Base-by-base conservation (phyloP, 163 green algal genomes). In the Trebouxia gelatinosa region DNA sequence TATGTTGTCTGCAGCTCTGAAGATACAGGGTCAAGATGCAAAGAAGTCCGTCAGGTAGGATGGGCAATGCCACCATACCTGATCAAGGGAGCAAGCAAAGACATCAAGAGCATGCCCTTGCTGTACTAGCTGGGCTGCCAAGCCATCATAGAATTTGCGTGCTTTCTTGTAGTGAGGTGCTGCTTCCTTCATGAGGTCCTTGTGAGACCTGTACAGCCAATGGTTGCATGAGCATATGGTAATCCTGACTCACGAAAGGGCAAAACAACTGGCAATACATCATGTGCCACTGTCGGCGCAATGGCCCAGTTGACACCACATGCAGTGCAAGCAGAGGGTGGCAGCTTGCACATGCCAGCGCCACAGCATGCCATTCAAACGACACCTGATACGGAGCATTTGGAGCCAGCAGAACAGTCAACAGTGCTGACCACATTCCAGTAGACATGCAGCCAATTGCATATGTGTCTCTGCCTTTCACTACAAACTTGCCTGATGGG, bases 71-170 rank as follows among this genome's bases (percentile, higher is more conserved):
- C 26, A 17, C 0, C 76, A 7, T 32, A 92, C 94, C 89, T 98
- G 95, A 83, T 99, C 96, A 38, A 99, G 90, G 4, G 95, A 91
- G 84, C 91, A 98, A 2, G 93, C 90, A 83, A 98, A 98, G 6
- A 99, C 82, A 83, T 99, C 96, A 28, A 98, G 87, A 40, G 92
- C 85, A 86, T 99, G 95, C 2, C 91, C 90, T 70, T 95, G 89
- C 40, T 83, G 76, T 50, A 96, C 92, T 81, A 98, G 88, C 85
- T 95, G 89, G 37, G 76, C 62, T 6, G 88, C 94, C 29, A 99
- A 54, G 32, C 72, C 79, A 57, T 97, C 90, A 81, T 97, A 99
- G 83, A 94, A 97, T 82, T 94, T 92, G 40, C 83, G 84, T 40
- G 93, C 93, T 80, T 97, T 95, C 78, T 84, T 86, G 84, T 90